These are phyloP conservation scores for Aspergillus tamarii DNA, from an alignment of 2,329 filamentous ascomycete species.

Conservation along the genomic window DNA sequence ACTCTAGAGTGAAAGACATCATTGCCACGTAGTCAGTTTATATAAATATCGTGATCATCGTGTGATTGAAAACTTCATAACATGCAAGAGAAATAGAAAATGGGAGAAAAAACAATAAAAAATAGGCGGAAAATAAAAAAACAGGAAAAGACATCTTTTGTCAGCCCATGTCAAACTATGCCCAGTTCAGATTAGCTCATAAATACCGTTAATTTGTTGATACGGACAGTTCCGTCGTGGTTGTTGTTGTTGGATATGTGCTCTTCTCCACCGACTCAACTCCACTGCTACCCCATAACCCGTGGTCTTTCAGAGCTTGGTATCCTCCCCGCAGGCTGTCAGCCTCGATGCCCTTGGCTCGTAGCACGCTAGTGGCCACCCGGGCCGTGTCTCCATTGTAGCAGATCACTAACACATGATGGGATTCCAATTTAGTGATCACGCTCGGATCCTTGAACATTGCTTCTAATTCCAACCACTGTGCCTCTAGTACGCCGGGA, in stretches of 20 bases:
- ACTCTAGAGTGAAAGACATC: too few relatives aligned
- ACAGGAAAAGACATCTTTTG: neutral
- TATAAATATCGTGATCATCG: neutral
- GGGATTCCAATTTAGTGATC: conserved; percentile 29
- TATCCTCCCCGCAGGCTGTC: conserved; percentile 52
- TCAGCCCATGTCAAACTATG: neutral
- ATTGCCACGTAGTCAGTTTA: neutral
- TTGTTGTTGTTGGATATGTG: conserved; percentile 7
- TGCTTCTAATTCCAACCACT: conserved; percentile 54
- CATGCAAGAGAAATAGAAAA: neutral
- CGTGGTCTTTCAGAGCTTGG: conserved; percentile 31
- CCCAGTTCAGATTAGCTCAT: neutral
- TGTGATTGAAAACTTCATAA: neutral
- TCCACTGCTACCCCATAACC: conserved; percentile 26
- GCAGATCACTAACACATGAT: conserved; percentile 53
- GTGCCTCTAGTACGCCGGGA: conserved; percentile 43
- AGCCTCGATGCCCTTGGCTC: conserved; percentile 54
- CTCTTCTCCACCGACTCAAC: conserved; percentile 9
- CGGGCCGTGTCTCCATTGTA: conserved; percentile 60
- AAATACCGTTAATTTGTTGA: conserved; percentile 3
- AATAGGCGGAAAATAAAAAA: neutral
- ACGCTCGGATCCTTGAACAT: conserved; percentile 39
- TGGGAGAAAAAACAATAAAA: neutral
- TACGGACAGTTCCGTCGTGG: conserved; percentile 10
- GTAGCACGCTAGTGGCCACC: conserved; percentile 57